Base-by-base conservation (phyloP, 345 rosid genomes). In the Salix viminalis region DNA sequence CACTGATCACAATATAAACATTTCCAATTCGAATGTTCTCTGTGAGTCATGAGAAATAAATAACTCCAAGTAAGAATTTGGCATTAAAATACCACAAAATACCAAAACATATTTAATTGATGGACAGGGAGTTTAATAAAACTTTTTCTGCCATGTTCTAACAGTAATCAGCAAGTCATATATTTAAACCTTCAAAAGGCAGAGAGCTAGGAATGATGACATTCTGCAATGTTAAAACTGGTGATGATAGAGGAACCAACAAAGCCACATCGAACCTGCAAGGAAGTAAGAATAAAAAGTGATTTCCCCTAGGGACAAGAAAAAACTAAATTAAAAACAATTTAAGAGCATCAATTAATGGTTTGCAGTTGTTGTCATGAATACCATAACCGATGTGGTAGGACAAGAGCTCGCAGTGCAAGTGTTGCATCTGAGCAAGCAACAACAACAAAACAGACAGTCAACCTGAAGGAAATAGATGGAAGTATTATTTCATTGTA, bases 381-480 rank as follows among this genome's bases (percentile, higher is more conserved):
- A 39, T 91, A 96, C 99, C 99, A 96, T 86, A 96, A 82, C 69
- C 97, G 86, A 78, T 86, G 91, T 26, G 99, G 99, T 76, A 91
- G 84, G 76, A 96, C 81, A 3, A 93, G 88, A 72, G 97, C 98
- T 73, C 96, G 90, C 74, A 96, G 67, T 75, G 89, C 84, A 76
- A 96, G 88, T 16, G 97, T 89, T 66, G 97, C 99, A 90, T 96
- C 97, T 36, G 99, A 96, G 84, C 97, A 90, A 78, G 99, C 93
- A 76, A 91, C 91, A 39, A 83, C 85, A 34, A 90, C 87, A 81
- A 92, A 93, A 80, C 99, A 96, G 85, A 93, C 83, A 37, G 85
- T 90, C 80, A 87, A 83, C 92, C 99, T 96, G 95, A 72, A 77
- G 84, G 65, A 39, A 37, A 77, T 69, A 69, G 58, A 44, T 66